Conservation (phyloP, 2,329 filamentous ascomycete species). For the Aureobasidium sp. region DNA sequence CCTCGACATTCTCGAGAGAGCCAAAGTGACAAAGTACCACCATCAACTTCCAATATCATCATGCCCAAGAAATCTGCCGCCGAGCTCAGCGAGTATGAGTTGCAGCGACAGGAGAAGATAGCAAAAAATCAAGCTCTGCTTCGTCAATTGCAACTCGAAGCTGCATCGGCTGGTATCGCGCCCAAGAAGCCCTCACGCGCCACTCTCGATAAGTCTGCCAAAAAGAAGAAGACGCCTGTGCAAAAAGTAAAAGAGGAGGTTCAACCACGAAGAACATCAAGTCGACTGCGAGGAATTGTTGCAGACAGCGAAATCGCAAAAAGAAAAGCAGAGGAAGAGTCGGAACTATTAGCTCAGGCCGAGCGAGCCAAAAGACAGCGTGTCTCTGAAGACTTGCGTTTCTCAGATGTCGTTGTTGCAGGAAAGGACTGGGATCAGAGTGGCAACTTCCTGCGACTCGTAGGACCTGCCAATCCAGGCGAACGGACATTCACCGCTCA, state of each 20-base stretch:
- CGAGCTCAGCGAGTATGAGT: slow-evolving; percentile 77
- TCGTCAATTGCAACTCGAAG: slow-evolving; percentile 63
- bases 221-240: slow-evolving; percentile 36
- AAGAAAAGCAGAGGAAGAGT: slow-evolving; percentile 60
- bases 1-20: not conserved
- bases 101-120: slow-evolving; percentile 76
- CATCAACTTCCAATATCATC: slow-evolving; percentile 13
- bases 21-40: not conserved
- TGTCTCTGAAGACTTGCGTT: slow-evolving; percentile 59
- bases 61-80: slow-evolving; percentile 32
- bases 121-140: slow-evolving; percentile 77
- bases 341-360: slow-evolving; percentile 49
- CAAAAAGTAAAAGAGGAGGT: slow-evolving; percentile 53
- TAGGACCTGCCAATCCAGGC: slow-evolving; percentile 71
- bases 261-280: slow-evolving; percentile 53
- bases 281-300: slow-evolving; percentile 54
- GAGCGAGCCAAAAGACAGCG: slow-evolving; percentile 57
- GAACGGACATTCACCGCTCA: slow-evolving; percentile 80
- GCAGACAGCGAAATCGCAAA: slow-evolving; percentile 62
- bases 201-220: slow-evolving; percentile 40
- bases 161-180: slow-evolving; percentile 62
- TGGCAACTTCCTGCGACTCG: slow-evolving; percentile 57
- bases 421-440: slow-evolving; percentile 68
- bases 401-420: slow-evolving; percentile 71
- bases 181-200: slow-evolving; percentile 40